phyloP scores from a whole-genome alignment of 179 eudicot genomes.

The Beta corolliflora region DNA sequence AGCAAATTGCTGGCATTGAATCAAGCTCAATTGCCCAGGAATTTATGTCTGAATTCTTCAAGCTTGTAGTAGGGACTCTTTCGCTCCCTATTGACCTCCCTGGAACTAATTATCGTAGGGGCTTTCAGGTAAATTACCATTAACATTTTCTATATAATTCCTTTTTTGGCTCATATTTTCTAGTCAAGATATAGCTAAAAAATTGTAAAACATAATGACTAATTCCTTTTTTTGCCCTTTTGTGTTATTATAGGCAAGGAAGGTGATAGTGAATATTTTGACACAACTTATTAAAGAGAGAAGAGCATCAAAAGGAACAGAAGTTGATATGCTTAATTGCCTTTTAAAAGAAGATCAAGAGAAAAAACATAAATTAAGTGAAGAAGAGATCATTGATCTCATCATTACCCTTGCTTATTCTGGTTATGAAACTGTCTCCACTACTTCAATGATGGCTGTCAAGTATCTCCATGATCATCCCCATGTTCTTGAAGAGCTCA shows the following conservation, averaged over 20 bases:
- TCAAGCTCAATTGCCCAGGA: slow-evolving; percentile 49
- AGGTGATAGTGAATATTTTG: slow-evolving; percentile 60
- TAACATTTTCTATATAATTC: too few relatives aligned
- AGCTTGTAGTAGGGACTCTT: slow-evolving; percentile 84
- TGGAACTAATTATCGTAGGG: slow-evolving; percentile 71
- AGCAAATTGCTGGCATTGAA: slow-evolving; percentile 76
- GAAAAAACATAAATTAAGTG: slow-evolving; percentile 52
- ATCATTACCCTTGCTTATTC: slow-evolving; percentile 92
- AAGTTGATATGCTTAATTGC: slow-evolving; percentile 66
- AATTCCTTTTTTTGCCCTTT: neutral
- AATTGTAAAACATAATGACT: neutral
- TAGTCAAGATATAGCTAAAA: neutral
- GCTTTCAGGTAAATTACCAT: slow-evolving; percentile 59
- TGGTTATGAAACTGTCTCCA: slow-evolving; percentile 96
- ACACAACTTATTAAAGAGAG: slow-evolving; percentile 60
- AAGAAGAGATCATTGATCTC: slow-evolving; percentile 93
- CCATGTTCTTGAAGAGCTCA: slow-evolving; percentile 71
- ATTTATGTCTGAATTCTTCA: slow-evolving; percentile 87
- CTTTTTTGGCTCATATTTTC: neutral
- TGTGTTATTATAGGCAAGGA: slow-evolving; percentile 63
- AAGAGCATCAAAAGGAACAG: slow-evolving; percentile 46
- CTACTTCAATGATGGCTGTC: slow-evolving; percentile 99
- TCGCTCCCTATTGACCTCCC: slow-evolving; percentile 92
- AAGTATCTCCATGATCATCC: slow-evolving; percentile 99
- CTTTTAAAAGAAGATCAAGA: slow-evolving; percentile 56